Evolutionary conservation across 1,139 yeast species (phyloP), one percentile per base, ranked within the genome.

Genomic region (Martiniozyma asiatica): DNA sequence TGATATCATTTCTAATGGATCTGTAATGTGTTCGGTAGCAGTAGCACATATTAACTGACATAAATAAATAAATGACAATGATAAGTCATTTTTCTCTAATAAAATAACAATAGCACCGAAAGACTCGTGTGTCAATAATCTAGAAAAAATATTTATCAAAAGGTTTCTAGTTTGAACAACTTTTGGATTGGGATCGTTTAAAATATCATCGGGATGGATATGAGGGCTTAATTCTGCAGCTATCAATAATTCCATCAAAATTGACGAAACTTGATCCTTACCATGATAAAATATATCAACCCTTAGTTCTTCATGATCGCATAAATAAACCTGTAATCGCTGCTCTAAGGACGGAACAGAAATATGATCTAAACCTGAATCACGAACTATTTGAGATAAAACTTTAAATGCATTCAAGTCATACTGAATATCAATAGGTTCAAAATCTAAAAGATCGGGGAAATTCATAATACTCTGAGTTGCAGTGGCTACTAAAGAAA

Each of bases 231-330:
- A n/a, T n/a, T n/a, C n/a, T n/a, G n/a, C n/a, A n/a, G n/a, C n/a
- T n/a, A n/a, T n/a, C n/a, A n/a, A n/a, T n/a, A n/a, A n/a, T n/a
- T n/a, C n/a, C n/a, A n/a, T n/a, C n/a, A n/a, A n/a, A n/a, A n/a
- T 17, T 17, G 8, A 8, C 6, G 6, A 17, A 17, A 17, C 18
- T 16, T 25, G 22, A 12, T 30, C 28, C 22, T 30, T 30, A 11
- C 32, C 32, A 4, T 14, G 14, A 18, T 21, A 17, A 22, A 30
- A 30, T 14, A 30, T 9, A 4, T 25, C 28, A 8, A 18, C 15
- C 21, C 29, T 21, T 6, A 30, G 14, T 4, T 30, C 32, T 16
- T 30, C 32, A 25, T 30, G 29, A 5, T 30, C 20, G 3, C 15
- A 21, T 12, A 30, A 5, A 14, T 30, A 30, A 9, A 15, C 12